A percentile compares a stretch with the other conserved stretches of the same genome.
These are phyloP conservation scores for Macrocybe gigantea DNA, from an alignment of 768 basidiomycete genomes.

Conservation along the genomic window DNA sequence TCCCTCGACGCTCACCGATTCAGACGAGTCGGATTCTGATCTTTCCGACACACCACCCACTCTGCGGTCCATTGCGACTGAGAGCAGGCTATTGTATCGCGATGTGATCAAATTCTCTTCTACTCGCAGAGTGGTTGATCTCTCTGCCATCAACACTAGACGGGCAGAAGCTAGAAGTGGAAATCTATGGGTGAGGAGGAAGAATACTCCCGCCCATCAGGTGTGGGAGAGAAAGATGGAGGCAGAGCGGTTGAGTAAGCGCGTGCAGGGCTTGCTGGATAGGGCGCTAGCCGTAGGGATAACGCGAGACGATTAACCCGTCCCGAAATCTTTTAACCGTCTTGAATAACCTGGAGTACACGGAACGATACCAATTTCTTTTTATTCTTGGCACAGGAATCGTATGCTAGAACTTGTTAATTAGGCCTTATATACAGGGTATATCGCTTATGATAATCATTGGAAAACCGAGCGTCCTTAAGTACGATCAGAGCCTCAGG, in stretches of 20 bases:
- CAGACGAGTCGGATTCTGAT: slow-evolving; percentile 54
- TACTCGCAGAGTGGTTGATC: slow-evolving; percentile 79
- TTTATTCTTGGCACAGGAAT: no score
- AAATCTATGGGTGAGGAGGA: slow-evolving; percentile 74
- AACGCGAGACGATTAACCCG: slow-evolving; percentile 19
- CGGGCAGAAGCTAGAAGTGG: slow-evolving; percentile 42
- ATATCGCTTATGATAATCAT: no score
- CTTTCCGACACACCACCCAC: slow-evolving; percentile 39
- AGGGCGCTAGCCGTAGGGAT: slow-evolving; percentile 38
- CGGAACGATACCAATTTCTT: no score
- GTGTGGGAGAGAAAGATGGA: slow-evolving; percentile 72
- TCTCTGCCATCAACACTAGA: slow-evolving; percentile 55
- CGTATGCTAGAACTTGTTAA: no score
- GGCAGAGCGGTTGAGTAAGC: slow-evolving; percentile 62
- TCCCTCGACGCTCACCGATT: slow-evolving; percentile 61
- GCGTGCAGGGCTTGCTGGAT: slow-evolving; percentile 68
- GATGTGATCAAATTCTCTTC: slow-evolving; percentile 86
- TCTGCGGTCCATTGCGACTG: slow-evolving; percentile 65
- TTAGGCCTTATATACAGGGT: no score
- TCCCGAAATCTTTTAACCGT: neutral
- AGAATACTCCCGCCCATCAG: slow-evolving; percentile 77
- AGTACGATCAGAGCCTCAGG: no score
- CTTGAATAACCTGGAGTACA: neutral
- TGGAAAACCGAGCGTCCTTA: no score
- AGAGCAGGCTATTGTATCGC: slow-evolving; percentile 83